Percentiles rank a stretch among this genome's conserved stretches.
Evolutionary conservation across 352 stramenopile genomes (phyloP).

Genomic region (Phytophthora tubulina): DNA sequence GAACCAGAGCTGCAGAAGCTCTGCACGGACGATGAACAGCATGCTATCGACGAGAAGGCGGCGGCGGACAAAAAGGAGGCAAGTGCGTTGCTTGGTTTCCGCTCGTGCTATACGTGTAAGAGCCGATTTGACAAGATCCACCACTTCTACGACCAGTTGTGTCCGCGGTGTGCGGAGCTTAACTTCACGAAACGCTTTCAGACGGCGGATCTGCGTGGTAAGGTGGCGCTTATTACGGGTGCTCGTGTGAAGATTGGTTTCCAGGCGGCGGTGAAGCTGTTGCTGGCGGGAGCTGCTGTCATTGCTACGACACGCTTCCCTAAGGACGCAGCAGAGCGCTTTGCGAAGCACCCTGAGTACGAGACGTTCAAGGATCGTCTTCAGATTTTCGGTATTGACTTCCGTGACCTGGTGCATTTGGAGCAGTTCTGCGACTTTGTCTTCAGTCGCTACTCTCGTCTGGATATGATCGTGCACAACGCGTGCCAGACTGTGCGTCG

Average conservation of each 20-base stretch:
- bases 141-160: slow-evolving; percentile 98
- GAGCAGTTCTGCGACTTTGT: slow-evolving; percentile 95
- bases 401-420: slow-evolving; percentile 95
- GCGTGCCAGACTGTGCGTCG: slow-evolving; percentile 97
- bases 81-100: slow-evolving; percentile 77
- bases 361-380: slow-evolving; percentile 93
- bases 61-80: slow-evolving; percentile 64
- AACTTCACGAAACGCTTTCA: slow-evolving; percentile 97
- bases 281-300: slow-evolving; percentile 93
- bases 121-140: slow-evolving; percentile 94
- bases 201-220: slow-evolving; percentile 87
- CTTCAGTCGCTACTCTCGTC: slow-evolving; percentile 81
- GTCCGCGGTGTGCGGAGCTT: slow-evolving; percentile 92
- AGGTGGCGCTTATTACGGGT: slow-evolving; percentile 95
- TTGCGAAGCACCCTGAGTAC: slow-evolving; percentile 94
- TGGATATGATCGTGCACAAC: slow-evolving; percentile 98
- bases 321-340: slow-evolving; percentile 92
- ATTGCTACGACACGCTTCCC: slow-evolving; percentile 97
- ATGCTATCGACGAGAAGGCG: slow-evolving; percentile 61
- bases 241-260: slow-evolving; percentile 98
- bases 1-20: slow-evolving; percentile 62
- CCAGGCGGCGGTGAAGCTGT: slow-evolving; percentile 94
- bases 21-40: slow-evolving; percentile 61
- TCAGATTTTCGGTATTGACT: slow-evolving; percentile 97
- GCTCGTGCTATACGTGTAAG: slow-evolving; percentile 98